Evolutionary conservation across 129 eudicot genomes (phyloP).

Genomic region (Mikania micrantha): DNA sequence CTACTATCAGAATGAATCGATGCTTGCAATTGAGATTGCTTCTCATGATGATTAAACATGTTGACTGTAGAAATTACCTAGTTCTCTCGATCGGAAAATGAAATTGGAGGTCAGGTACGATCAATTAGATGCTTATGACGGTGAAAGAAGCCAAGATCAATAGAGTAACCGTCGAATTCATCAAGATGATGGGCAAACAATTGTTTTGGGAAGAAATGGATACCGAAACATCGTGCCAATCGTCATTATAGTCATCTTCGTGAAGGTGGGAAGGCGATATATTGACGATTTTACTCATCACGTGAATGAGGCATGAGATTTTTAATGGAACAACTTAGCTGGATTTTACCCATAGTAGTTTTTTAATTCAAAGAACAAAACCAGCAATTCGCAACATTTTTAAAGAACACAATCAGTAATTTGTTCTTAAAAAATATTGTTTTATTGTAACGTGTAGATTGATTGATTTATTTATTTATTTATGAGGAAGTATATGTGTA

Average conservation of each 20-base stretch:
- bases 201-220: constrained; percentile 2
- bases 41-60: constrained; percentile 38
- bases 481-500: background rate
- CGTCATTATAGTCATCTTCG: constrained; percentile 23
- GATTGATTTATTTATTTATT: no score
- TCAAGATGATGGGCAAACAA: constrained; percentile 18
- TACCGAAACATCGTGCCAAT: background rate
- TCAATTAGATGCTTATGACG: background rate
- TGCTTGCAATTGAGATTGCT: constrained; percentile 21
- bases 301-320: no score
- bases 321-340: no score
- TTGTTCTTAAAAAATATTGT: no score
- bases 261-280: constrained; percentile 33
- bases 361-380: no score
- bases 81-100: constrained; percentile 27
- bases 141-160: constrained; percentile 20
- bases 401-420: no score
- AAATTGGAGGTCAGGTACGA: constrained; percentile 8
- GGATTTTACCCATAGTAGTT: no score
- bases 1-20: background rate
- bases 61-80: constrained; percentile 40
- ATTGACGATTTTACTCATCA: no score
- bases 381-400: no score
- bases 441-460: no score
- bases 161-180: constrained; percentile 12